Base-by-base conservation (phyloP, 2,329 filamentous ascomycete genomes). In the Penicillium janthinellum region DNA sequence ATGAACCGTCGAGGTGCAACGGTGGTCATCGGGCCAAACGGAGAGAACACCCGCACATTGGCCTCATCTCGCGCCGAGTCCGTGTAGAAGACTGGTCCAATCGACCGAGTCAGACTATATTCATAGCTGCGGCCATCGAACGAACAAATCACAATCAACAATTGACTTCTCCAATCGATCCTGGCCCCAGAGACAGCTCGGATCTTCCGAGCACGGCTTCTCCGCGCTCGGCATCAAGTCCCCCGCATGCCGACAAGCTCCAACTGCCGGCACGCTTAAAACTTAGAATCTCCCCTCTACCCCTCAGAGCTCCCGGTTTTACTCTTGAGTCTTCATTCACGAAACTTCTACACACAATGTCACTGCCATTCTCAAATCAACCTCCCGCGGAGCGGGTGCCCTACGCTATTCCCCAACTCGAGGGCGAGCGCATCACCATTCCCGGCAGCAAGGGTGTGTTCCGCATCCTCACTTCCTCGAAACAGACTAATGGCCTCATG, bases 401-500 rank as follows among this genome's bases (percentile, higher is more conserved):
- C 55, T 83, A 83, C 64, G 77, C 81, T 37, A 79, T 83, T 55
- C 73, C 77, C 50, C 80, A 82, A 61, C 72, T 82, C 12, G 80
- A 83, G 53, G 82, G 82, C 38, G 82, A 84, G 65, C 77, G 79
- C 45, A 72, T 84, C 57, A 80, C 80, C 5, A 82, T 84, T 50
- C 82, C 82, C 1, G 79, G 81, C 0, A 83, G 81, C 65, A 84
- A 83, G 64, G 81, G 81, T 5, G 75, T 77, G 10, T 83, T 83
- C 59, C 77, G 82, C 37, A 79, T 84, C 41, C 69, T 84, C 2
- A 78, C 82, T 7, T 84, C 82, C 0, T 78, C 81, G 4, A 81
- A 81, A 63, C 81, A 84, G 64, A 84, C 80, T 2, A 75, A 79
- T 64, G 80, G 81, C 38, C 73, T 79, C 15, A 83, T 84, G 66